Conservation (phyloP, 2,329 filamentous ascomycete genomes). For the Pseudogymnoascus sp. region DNA sequence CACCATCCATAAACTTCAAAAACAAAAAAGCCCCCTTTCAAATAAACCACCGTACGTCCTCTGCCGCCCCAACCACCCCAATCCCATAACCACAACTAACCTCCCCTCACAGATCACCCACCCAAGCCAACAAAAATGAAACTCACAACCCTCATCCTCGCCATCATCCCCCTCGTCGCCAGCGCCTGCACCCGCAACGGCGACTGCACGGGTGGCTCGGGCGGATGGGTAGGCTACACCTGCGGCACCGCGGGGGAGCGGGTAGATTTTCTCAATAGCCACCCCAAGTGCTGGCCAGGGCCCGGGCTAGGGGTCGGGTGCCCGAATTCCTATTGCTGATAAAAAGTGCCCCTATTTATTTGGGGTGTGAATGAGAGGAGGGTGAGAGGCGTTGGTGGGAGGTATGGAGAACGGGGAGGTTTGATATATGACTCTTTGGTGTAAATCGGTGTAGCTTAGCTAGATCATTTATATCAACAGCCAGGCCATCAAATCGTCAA, state of each 20-base stretch:
- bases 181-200: neutral
- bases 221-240: neutral
- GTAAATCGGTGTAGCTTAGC: neutral
- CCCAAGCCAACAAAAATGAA: neutral
- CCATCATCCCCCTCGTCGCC: neutral
- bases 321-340: neutral
- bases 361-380: neutral
- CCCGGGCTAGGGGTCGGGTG: neutral
- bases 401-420: neutral
- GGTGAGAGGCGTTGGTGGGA: neutral
- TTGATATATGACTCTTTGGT: neutral
- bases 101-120: neutral
- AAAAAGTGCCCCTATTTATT: neutral
- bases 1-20: neutral
- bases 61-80: neutral
- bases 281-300: neutral
- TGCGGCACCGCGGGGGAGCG: neutral
- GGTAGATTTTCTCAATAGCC: neutral
- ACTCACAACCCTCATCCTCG: neutral
- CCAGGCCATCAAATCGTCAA: neutral
- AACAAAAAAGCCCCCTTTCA: neutral
- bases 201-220: neutral
- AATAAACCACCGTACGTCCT: neutral
- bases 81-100: neutral
- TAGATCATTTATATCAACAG: neutral